Conservation (phyloP, 306 rosid species). For the Rosa chinensis region DNA sequence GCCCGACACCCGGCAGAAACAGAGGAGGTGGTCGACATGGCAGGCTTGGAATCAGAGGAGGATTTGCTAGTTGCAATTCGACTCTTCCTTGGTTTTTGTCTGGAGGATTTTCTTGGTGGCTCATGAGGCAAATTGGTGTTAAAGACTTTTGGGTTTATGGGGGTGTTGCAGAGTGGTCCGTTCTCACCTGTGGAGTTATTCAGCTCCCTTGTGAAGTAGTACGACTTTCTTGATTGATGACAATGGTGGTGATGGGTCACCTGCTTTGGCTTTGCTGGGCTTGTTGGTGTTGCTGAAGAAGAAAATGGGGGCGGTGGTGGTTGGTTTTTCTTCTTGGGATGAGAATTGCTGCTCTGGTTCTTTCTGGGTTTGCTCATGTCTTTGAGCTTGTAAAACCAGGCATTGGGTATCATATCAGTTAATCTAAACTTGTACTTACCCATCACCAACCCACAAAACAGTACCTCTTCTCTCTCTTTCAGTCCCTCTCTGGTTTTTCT, state of each 20-base stretch:
- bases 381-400: constrained; percentile 86
- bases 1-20: constrained; percentile 43
- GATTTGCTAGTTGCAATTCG: constrained; percentile 23
- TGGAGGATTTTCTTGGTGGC: constrained; percentile 55
- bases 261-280: neutral
- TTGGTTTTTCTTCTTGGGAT: constrained; percentile 45
- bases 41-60: constrained; percentile 33
- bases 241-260: constrained; percentile 25
- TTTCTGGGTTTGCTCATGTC: constrained; percentile 58
- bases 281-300: constrained; percentile 2
- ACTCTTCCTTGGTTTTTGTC: constrained; percentile 41
- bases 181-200: constrained; percentile 22
- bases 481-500: constrained; percentile 2
- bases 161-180: constrained; percentile 25
- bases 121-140: constrained; percentile 28
- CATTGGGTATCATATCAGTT: constrained; percentile 85
- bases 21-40: constrained; percentile 28
- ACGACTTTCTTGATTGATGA: constrained; percentile 64
- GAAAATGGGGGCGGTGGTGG: constrained; percentile 26
- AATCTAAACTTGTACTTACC: constrained; percentile 74
- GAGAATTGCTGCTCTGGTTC: constrained; percentile 14
- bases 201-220: constrained; percentile 74
- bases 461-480: constrained; percentile 4
- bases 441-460: constrained; percentile 36
- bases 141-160: constrained; percentile 30